Evolutionary conservation across 2,329 filamentous ascomycete genomes (phyloP).

Genomic region (Epichloe sylvatica): DNA sequence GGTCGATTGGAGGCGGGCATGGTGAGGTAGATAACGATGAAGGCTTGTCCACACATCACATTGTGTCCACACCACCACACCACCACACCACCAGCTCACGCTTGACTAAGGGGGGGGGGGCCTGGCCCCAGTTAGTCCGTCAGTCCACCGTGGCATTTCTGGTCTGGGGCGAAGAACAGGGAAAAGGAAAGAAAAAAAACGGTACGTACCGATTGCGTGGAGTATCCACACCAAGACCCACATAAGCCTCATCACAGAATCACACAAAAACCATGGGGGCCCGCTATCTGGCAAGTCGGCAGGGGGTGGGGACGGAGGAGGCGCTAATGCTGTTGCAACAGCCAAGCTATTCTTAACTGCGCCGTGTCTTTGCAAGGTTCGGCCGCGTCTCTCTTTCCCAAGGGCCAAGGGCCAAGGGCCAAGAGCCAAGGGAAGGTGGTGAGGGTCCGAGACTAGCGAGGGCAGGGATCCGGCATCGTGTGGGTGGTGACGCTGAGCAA

Average conservation of each 20-base stretch:
- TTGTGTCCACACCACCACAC: too few species aligned
- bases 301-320: constrained; percentile 11
- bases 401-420: background rate
- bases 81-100: background rate
- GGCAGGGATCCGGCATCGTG: constrained; percentile 18
- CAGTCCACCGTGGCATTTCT: background rate
- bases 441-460: constrained; percentile 10
- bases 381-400: constrained; percentile 11
- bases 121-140: background rate
- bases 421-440: background rate
- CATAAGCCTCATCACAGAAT: constrained; percentile 18
- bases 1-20: constrained; percentile 11
- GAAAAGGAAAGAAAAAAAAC: background rate
- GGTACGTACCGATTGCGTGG: constrained; percentile 21
- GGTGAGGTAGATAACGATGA: constrained; percentile 14
- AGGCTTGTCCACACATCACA: constrained; percentile 3
- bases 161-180: constrained; percentile 1
- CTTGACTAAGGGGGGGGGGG: too few species aligned
- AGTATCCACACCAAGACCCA: constrained; percentile 17
- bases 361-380: constrained; percentile 16
- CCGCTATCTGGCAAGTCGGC: constrained; percentile 16
- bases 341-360: constrained; percentile 33
- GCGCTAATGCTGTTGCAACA: constrained; percentile 20
- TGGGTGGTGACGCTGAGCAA: constrained; percentile 33
- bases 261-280: constrained; percentile 15